Conservation (phyloP, 768 basidiomycete genomes). For the Crassisporium funariophilum region DNA sequence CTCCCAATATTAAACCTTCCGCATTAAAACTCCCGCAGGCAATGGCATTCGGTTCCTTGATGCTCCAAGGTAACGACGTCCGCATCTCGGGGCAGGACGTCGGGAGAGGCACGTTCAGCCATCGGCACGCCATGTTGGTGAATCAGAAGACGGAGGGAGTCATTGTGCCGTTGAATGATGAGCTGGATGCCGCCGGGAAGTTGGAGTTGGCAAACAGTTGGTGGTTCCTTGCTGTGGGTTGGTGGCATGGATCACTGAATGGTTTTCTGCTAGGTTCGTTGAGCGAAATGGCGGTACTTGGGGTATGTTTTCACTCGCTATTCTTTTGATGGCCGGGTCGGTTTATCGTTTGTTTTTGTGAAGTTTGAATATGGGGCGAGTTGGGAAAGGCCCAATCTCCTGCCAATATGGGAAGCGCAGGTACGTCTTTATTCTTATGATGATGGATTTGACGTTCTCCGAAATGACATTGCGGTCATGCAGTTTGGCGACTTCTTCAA, state of each 20-base stretch:
- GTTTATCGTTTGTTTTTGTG: slow-evolving; percentile 3
- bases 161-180: slow-evolving; percentile 79
- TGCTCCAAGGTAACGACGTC: slow-evolving; percentile 81
- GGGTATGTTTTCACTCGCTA: too few relatives aligned
- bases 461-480: neutral
- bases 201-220: slow-evolving; percentile 87
- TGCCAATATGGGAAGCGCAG: slow-evolving; percentile 94
- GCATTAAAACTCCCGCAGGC: slow-evolving; percentile 47
- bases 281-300: slow-evolving; percentile 89
- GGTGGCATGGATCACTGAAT: neutral
- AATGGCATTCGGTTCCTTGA: slow-evolving; percentile 84
- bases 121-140: slow-evolving; percentile 90
- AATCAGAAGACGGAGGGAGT: slow-evolving; percentile 84
- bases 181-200: slow-evolving; percentile 59
- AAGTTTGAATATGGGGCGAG: slow-evolving; percentile 91
- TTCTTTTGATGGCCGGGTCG: neutral
- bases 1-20: neutral
- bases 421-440: slow-evolving; percentile 31
- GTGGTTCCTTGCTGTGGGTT: slow-evolving; percentile 19
- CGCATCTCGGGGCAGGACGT: slow-evolving; percentile 94
- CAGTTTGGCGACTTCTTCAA: slow-evolving; percentile 95
- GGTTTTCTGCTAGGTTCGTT: slow-evolving; percentile 65
- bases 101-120: slow-evolving; percentile 88
- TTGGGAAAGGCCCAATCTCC: slow-evolving; percentile 80
- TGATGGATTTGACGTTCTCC: neutral